Base-by-base conservation (phyloP, 768 basidiomycete genomes). In the Artomyces pyxidatus region DNA sequence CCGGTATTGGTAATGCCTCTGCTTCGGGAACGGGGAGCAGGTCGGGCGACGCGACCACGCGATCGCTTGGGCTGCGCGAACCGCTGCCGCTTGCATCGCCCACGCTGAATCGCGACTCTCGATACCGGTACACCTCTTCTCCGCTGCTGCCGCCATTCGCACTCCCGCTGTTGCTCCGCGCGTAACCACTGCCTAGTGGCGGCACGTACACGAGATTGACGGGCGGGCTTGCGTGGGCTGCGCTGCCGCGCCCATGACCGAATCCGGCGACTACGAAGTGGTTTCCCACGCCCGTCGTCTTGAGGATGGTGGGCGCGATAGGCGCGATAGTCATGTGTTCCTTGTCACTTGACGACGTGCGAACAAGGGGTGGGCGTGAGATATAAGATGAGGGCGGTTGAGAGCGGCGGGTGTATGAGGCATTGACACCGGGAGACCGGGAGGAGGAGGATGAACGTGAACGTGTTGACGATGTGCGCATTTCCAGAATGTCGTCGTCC, bases 231-330 rank as follows among this genome's bases (percentile, higher is more conserved):
- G 53, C 48, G 55, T 43, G 41, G 49, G 52, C 32, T 41, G 42
- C 44, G 29, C 39, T 23, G 40, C 43, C 50, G 37, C 55, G 35
- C 11, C 55, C 61, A 28, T 51, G 52, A 19, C 61, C 62, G 32
- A 62, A 59, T 6, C 62, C 67, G 23, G 68, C 66, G 5, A 50
- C 42, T 9, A 37, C 40, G 6, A 59, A 53, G 42, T 64, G 58
- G 45, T 78, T 75, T 6, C 72, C 75, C 10, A 73, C 68, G 1
- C 75, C 71, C 9, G 72, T 77, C 16, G 88, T 88, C 71, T 98
- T 99, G 55, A 98, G 74, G 40, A 88, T 76, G 4, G 96, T 94
- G 4, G 85, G 85, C 0, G 84, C 80, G 40, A 87, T 84, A 30
- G 80, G 74, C 11, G 82, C 81, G 47, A 86, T 87, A 9, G 85